phyloP scores from a whole-genome alignment of 495 filamentous ascomycete species.

The Talaromyces nanjingensis region DNA sequence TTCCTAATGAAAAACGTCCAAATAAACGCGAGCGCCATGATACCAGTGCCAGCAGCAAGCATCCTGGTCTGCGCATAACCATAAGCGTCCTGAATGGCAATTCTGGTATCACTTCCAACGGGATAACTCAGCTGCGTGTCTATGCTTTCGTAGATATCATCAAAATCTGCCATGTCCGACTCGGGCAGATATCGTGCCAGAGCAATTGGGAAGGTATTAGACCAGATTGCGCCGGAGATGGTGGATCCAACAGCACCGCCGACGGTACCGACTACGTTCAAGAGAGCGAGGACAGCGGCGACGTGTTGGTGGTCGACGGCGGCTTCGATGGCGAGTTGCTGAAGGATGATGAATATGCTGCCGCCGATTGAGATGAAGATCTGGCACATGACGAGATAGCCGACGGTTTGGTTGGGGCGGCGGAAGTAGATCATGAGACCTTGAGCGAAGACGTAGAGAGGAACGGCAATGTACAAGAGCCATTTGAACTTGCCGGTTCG shows the following conservation, averaged over 20 bases:
- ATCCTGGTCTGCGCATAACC: constrained; percentile 48
- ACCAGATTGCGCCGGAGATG: constrained; percentile 58
- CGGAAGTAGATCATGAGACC: constrained; percentile 60
- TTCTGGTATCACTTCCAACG: constrained; percentile 41
- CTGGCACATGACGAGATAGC: constrained; percentile 61
- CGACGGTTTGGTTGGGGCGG: constrained; percentile 43
- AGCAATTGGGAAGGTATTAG: constrained; percentile 44
- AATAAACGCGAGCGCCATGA: constrained; percentile 39
- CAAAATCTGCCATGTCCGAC: constrained; percentile 22
- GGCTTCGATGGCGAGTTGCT: constrained; percentile 61
- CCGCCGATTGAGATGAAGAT: constrained; percentile 59
- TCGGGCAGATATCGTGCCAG: constrained; percentile 48
- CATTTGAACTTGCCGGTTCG: constrained; percentile 43
- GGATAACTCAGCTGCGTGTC: constrained; percentile 44
- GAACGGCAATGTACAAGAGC: constrained; percentile 48
- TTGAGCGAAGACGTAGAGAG: constrained; percentile 44
- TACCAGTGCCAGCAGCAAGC: constrained; percentile 42
- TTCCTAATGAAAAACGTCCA: constrained; percentile 46
- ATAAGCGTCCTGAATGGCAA: constrained; percentile 52
- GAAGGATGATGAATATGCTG: constrained; percentile 48
- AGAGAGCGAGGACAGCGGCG: constrained; percentile 54
- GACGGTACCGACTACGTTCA: constrained; percentile 50
- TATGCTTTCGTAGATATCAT: constrained; percentile 42
- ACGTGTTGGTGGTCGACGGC: constrained; percentile 54
- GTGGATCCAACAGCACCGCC: constrained; percentile 56